Base-by-base conservation (phyloP, 2,329 filamentous ascomycete genomes). In the Parastagonospora avenae region DNA sequence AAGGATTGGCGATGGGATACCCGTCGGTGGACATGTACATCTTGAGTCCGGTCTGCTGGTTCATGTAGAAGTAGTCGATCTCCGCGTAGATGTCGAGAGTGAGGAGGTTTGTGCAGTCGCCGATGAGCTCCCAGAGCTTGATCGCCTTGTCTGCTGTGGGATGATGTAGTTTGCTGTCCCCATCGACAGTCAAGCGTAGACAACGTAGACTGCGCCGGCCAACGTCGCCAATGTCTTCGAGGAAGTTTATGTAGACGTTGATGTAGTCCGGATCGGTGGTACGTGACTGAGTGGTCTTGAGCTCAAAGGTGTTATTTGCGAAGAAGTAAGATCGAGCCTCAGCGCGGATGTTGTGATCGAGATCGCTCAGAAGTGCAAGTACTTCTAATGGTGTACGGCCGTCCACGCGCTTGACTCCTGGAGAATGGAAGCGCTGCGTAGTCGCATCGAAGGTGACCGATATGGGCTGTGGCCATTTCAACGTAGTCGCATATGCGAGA, bases 31-130 rank as follows among this genome's bases (percentile, higher is more conserved):
- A 31, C 14, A 49, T 42, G 40, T 39, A 44, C 24, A 36, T 31
- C 8, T 32, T 28, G 15, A 49, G 8, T 27, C 24, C 41, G 6
- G 42, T 29, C 4, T 36, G 28, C 32, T 49, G 46, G 40, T 49
- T 15, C 27, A 49, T 49, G 40, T 49, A 49, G 46, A 49, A 49
- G 46, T 43, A 49, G 33, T 49, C 46, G 24, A 49, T 42, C 8
- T 49, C 46, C 2, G 36, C 27, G 28, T 38, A 39, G 4, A 49
- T 24, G 35, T 49, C 46, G 15, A 49, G 16, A n/a, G 31, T 42
- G 4, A 38, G 9, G 14, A 49, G 46, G 15, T 44, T 49, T 5
- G 29, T 27, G 14, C 40, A 49, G 10, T 38, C 33, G 11, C 33
- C 46, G 4, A 49, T 12, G 30, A 43, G 41, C 7, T 10, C 29